Evolutionary conservation across 495 filamentous ascomycete species (phyloP).

Genomic region (Podospora appendiculata): DNA sequence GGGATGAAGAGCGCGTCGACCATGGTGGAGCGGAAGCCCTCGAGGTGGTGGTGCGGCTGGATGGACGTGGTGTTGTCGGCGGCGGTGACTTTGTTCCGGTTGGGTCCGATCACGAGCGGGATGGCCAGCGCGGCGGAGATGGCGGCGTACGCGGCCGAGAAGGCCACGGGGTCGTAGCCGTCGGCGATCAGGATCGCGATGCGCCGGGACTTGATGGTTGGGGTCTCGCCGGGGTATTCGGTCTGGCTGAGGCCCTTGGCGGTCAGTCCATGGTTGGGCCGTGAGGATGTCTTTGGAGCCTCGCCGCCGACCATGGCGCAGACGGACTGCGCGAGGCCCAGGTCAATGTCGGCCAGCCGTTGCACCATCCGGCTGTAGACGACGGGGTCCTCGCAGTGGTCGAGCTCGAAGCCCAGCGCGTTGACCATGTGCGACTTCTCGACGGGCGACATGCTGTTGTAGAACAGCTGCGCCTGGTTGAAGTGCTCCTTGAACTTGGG

Average conservation of each 20-base stretch:
- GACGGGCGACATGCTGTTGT: conserved; percentile 63
- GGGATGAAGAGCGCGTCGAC: conserved; percentile 81
- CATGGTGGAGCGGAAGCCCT: conserved; percentile 76
- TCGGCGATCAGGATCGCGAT: conserved; percentile 77
- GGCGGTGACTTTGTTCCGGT: conserved; percentile 52
- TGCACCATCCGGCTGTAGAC: conserved; percentile 69
- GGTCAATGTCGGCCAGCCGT: conserved; percentile 65
- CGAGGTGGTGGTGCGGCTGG: conserved; percentile 70
- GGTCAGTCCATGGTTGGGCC: conserved; percentile 58
- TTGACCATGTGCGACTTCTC: conserved; percentile 65
- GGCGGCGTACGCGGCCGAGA: conserved; percentile 54
- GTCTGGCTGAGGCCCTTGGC: conserved; percentile 60
- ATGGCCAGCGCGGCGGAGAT: conserved; percentile 55
- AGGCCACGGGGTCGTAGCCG: conserved; percentile 64
- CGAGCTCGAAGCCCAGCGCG: conserved; percentile 76
- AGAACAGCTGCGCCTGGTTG: conserved; percentile 67
- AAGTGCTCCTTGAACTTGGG: conserved; percentile 78
- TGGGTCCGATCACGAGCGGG: conserved; percentile 62
- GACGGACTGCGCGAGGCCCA: conserved; percentile 62
- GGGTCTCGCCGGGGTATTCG: conserved; percentile 53
- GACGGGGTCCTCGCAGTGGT: conserved; percentile 79
- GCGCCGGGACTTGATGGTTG: conserved; percentile 63
- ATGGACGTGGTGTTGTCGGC: conserved; percentile 50
- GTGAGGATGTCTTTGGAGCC: conserved; percentile 40
- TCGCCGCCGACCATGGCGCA: conserved; percentile 63